Evolutionary conservation across 2,329 filamentous ascomycete genomes (phyloP), one percentile per base, ranked within the genome.

Genomic region (Cercospora berteroae): DNA sequence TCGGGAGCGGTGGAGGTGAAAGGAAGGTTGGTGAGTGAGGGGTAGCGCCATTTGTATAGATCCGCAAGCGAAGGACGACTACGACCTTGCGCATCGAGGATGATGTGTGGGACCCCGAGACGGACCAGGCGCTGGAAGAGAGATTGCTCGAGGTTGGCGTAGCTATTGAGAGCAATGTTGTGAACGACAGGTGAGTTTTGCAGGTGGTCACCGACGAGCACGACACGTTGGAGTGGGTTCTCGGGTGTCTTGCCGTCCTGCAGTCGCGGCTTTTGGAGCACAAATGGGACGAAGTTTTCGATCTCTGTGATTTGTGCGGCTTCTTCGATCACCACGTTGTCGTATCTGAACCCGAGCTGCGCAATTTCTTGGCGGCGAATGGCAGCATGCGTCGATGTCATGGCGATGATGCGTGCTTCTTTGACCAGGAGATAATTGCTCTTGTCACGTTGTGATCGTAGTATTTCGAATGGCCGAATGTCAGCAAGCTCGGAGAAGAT

Each of bases 241-340:
- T 92, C 85, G 20, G 90, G 88, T 18, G 71, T 10, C 48, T 69
- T 71, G 29, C 67, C 71, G 31, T 71, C 70, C 59, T 67, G 64
- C 29, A 70, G 48, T 3, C 59, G 64, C 3, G 72, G 72, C 70
- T 91, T 92, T 77, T 99, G 96, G 80, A 99, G 85, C n/a, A 94
- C 91, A 63, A 97, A 84, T 0, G 95, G 95, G 70, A 99, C 93
- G 80, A 99, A 98, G 71, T 93, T 96, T 78, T 99, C 95, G 56
- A 97, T 91, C 79, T 99, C 95, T 0, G 94, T 99, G 76, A 99
- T 94, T 77, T 99, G 95, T 12, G 95, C 95, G 5, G 95, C 94
- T 84, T 99, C 95, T 82, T 99, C 95, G 91, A 99, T 97, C 63
- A 99, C 86, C 12, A 99, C 91, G 71, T 97, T 99, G 82, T 98